Conservation (phyloP, 1,139 yeast species). For the Yamadazyma epiphylla region DNA sequence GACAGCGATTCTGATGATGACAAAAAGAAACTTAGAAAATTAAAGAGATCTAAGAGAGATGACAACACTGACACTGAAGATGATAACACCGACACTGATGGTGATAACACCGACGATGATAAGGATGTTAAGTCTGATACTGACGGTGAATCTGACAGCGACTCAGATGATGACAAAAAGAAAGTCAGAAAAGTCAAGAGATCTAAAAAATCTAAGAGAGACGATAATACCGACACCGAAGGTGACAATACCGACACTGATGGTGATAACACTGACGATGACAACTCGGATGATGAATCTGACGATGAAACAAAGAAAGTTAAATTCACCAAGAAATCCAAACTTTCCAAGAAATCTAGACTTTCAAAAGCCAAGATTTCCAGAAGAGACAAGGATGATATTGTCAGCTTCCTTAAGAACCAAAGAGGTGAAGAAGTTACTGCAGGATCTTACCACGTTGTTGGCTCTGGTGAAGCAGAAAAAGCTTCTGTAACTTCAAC, state of each 20-base stretch:
- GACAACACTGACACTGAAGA: slow-evolving; percentile 1
- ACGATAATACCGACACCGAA: not conserved
- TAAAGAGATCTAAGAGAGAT: not conserved
- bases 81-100: not conserved
- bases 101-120: slow-evolving; percentile 2
- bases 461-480: not conserved
- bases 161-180: slow-evolving; percentile 2
- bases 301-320: slow-evolving; percentile 1
- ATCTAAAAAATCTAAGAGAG: no score
- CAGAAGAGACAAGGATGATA: slow-evolving; percentile 2
- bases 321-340: no score
- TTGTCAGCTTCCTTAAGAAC: slow-evolving; percentile 1
- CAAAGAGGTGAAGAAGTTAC: slow-evolving; percentile 4
- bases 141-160: slow-evolving; percentile 2
- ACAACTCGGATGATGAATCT: slow-evolving; percentile 1
- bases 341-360: not conserved
- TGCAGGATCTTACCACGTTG: not conserved
- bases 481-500: not conserved
- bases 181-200: not conserved
- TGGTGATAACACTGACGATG: slow-evolving; percentile 1
- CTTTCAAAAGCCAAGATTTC: not conserved
- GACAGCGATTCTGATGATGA: slow-evolving; percentile 3
- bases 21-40: slow-evolving; percentile 1
- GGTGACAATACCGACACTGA: slow-evolving; percentile 1
- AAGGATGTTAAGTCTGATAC: slow-evolving; percentile 1